Conservation (phyloP, 768 basidiomycete genomes). For the Lactarius hatsudake region DNA sequence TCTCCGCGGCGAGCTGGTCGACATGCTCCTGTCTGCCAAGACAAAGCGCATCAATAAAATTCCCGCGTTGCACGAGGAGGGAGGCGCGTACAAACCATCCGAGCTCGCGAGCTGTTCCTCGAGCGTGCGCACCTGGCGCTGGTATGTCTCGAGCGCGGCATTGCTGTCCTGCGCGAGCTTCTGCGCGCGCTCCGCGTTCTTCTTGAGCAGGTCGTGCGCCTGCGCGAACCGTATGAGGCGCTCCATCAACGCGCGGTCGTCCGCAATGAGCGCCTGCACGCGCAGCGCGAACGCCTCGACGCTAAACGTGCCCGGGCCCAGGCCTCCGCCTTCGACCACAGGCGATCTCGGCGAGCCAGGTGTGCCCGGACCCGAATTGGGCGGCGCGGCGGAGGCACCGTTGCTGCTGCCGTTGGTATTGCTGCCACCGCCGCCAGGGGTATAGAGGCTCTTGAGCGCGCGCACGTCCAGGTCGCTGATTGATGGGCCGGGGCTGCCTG, state of each 20-base stretch:
- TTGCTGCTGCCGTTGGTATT: background rate
- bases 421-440: constrained; percentile 36
- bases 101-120: constrained; percentile 68
- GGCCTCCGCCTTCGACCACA: constrained; percentile 10
- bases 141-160: constrained; percentile 82
- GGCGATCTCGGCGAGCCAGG: constrained; percentile 22
- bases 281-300: constrained; percentile 75
- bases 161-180: constrained; percentile 85
- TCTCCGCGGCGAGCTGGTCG: constrained; percentile 59
- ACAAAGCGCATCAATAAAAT: constrained; percentile 18
- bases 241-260: constrained; percentile 82
- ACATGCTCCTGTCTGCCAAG: constrained; percentile 62
- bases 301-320: constrained; percentile 48
- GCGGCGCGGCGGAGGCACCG: background rate
- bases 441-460: constrained; percentile 79
- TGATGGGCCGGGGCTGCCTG: constrained; percentile 47
- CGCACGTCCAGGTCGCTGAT: constrained; percentile 85
- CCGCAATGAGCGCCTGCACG: constrained; percentile 76
- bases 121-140: constrained; percentile 78
- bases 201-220: constrained; percentile 87
- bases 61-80: background rate
- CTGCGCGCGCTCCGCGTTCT: constrained; percentile 88
- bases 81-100: constrained; percentile 48
- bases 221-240: constrained; percentile 81
- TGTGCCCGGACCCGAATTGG: constrained; percentile 25